These are phyloP conservation scores for Dothideomycetidae sp. DNA, from an alignment of 2,329 filamentous ascomycete species.

Conservation along the genomic window DNA sequence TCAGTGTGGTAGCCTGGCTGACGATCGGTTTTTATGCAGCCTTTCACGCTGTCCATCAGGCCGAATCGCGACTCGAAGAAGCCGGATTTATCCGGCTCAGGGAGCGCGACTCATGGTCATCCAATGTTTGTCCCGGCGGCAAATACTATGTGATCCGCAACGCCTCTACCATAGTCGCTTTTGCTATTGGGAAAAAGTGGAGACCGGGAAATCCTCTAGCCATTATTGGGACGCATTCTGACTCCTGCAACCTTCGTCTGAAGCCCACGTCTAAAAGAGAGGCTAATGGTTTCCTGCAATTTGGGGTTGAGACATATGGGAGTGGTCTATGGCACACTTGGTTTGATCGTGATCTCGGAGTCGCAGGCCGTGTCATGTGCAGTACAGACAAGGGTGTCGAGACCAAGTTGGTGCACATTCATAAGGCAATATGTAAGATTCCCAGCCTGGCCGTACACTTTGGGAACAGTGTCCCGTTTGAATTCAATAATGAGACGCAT, in stretches of 20 bases:
- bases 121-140: slow-evolving; percentile 64
- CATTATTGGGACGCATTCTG: slow-evolving; percentile 92
- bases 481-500: slow-evolving; percentile 95
- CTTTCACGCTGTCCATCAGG: slow-evolving; percentile 80
- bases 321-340: slow-evolving; percentile 95
- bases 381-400: slow-evolving; percentile 58
- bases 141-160: slow-evolving; percentile 97
- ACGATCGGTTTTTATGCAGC: slow-evolving; percentile 40
- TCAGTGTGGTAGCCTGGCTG: too few relatives aligned
- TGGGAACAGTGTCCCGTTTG: slow-evolving; percentile 69
- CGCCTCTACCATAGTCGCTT: slow-evolving; percentile 80
- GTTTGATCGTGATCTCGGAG: slow-evolving; percentile 89
- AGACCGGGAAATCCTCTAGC: slow-evolving; percentile 76
- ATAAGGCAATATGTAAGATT: slow-evolving; percentile 79
- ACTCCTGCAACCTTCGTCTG: slow-evolving; percentile 79
- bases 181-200: slow-evolving; percentile 84
- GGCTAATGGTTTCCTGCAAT: slow-evolving; percentile 75
- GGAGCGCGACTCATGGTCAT: slow-evolving; percentile 81
- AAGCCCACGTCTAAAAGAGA: slow-evolving; percentile 90
- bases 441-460: slow-evolving; percentile 91
- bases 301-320: slow-evolving; percentile 93
- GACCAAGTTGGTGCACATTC: slow-evolving; percentile 77
- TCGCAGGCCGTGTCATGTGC: slow-evolving; percentile 80
- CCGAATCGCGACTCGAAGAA: slow-evolving; percentile 59
- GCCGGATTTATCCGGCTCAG: slow-evolving; percentile 80